Conservation (phyloP, 176 grass and related monocot species). For the Aegilops umbellulata region DNA sequence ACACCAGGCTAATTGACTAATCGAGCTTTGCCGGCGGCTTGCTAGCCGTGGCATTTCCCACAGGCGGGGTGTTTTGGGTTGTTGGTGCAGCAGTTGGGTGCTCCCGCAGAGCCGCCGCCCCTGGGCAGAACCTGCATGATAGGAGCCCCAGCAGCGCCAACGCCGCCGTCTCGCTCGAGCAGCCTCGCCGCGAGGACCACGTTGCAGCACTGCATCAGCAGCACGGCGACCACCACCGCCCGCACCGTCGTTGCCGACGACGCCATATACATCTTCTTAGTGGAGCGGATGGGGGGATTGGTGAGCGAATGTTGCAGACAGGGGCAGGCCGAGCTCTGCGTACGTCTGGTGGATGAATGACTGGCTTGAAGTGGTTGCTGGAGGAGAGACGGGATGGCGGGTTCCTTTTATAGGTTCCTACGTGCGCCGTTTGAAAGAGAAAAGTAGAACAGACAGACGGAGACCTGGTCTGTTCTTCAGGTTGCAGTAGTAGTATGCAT, state of each 20-base stretch:
- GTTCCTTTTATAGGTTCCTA: not conserved
- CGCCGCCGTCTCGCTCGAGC: not conserved
- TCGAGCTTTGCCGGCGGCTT: not conserved
- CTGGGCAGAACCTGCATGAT: not conserved
- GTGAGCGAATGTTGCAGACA: not conserved
- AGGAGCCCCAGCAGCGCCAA: not conserved
- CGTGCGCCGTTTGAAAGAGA: too few species aligned
- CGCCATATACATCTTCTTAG: not conserved
- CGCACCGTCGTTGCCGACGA: not conserved
- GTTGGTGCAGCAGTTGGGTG: not conserved
- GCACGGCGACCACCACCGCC: not conserved
- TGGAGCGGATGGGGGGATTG: too few species aligned
- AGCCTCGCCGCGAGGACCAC: not conserved
- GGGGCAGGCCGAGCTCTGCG: not conserved
- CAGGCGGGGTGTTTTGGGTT: not conserved
- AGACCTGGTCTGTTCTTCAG: not conserved
- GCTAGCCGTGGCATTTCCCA: not conserved
- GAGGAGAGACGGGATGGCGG: not conserved
- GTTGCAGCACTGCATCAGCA: slow-evolving; percentile 31
- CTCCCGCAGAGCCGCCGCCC: not conserved
- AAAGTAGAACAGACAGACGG: not conserved
- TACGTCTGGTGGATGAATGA: not conserved
- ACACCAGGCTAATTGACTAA: not conserved
- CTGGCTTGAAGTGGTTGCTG: not conserved
- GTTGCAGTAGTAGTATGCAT: not conserved